Base-by-base conservation (phyloP, 1,284 basidiomycete genomes). In the Ceratobasidium sp. region DNA sequence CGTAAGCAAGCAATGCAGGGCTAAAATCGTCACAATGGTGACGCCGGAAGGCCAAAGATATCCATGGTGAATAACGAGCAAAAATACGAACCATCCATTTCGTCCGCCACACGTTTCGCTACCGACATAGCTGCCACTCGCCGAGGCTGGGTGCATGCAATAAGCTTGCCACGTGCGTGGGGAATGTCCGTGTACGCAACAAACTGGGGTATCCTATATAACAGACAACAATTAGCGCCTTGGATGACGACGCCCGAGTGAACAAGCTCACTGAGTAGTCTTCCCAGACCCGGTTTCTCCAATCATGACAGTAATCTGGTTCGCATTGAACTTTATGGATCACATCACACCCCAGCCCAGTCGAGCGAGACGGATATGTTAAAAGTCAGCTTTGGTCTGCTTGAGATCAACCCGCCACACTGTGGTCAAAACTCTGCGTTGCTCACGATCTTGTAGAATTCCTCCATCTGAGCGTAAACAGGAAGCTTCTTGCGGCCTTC, bases 231-330 rank as follows among this genome's bases (percentile, higher is more conserved):
- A 78, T 74, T 78, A 44, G 78, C 78, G 13, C 12, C 15, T 40
- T 10, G 40, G 10, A 79, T 78, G 78, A 80, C 78, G 80, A 80
- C 62, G 77, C 84, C 68, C 81, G 71, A 48, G 67, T 74, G 59
- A 33, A 50, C 33, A 44, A 82, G 85, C 91, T 82, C 83, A 96
- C 94, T 99, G 97, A 54, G 97, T 99, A 1, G 98, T 99, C 88
- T 99, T 99, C 77, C 97, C 98, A 38, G 96, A 96, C 13, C 98
- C 97, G 0, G 98, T 98, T 87, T 99, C 97, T 82, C 97, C 97
- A 81, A 98, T 96, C 91, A 99, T 95, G 78, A 99, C 92, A 66
- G 96, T 94, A 81, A 97, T 93, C 86, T 98, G 96, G 86, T 96
- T 91, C 81, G 91, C 87, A 79, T 87, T 92, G 86, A 96, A 98